Percentiles rank a stretch among this genome's conserved stretches.
These are phyloP conservation scores for Tetradesmus obliquus DNA, from an alignment of 139 green algal species.

Conservation along the genomic window DNA sequence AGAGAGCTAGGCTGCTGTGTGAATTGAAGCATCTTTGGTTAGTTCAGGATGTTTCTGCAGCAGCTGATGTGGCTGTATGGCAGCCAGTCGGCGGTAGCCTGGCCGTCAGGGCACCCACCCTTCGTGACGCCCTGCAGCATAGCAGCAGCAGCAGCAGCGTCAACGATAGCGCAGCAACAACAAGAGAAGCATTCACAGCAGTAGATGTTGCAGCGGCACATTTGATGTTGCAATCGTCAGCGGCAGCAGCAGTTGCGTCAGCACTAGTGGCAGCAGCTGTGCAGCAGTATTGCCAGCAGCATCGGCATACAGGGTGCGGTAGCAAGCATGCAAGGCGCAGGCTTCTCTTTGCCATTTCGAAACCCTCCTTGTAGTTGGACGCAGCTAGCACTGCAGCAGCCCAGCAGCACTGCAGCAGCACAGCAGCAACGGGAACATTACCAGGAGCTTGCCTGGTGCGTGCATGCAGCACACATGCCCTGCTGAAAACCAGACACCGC, in stretches of 20 bases:
- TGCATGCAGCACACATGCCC: too few species aligned
- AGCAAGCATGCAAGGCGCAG: too few species aligned
- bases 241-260: not conserved
- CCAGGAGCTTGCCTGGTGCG: not conserved
- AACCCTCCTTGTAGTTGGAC: not conserved
- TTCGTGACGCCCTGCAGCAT: not conserved
- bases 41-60: not conserved
- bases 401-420: too few species aligned
- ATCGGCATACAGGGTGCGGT: not conserved
- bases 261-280: not conserved
- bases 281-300: not conserved
- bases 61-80: not conserved
- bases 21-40: not conserved
- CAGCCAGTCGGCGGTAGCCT: not conserved
- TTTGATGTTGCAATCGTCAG: not conserved
- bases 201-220: too few species aligned
- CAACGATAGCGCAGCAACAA: not conserved
- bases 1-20: conserved; percentile 50
- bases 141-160: not conserved
- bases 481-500: not conserved
- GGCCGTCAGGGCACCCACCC: not conserved
- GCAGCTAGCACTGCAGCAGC: not conserved
- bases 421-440: too few species aligned
- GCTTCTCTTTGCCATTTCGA: too few species aligned
- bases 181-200: not conserved